Conservation (phyloP, 139 green algal genomes). For the Coccomyxa sp. region DNA sequence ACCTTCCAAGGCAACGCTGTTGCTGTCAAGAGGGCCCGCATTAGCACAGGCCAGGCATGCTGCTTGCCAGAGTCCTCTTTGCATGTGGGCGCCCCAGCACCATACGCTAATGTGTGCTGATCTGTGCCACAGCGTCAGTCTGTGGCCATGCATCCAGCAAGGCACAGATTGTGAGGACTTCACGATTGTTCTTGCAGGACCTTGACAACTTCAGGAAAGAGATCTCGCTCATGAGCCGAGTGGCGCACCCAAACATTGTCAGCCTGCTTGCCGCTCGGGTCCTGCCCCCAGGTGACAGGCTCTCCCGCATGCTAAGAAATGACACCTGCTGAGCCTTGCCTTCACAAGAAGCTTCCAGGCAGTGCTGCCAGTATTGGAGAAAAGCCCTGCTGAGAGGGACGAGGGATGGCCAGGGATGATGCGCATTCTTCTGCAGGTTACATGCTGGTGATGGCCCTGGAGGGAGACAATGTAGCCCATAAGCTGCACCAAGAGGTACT, state of each 20-base stretch:
- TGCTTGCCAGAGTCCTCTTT: no score
- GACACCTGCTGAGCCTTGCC: no score
- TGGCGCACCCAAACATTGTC: conserved; percentile 44
- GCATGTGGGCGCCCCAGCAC: background rate
- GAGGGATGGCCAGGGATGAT: no score
- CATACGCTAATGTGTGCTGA: background rate
- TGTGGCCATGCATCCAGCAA: background rate
- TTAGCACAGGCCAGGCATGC: conserved; percentile 15
- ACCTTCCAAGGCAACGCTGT: conserved; percentile 28
- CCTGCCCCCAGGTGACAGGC: conserved; percentile 72
- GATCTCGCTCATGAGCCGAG: conserved; percentile 41
- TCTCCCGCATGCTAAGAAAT: no score
- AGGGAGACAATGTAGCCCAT: conserved; percentile 35
- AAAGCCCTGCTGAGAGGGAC: no score
- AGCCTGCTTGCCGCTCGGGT: conserved; percentile 50
- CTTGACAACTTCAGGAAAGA: conserved; percentile 68
- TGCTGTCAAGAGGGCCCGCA: conserved; percentile 69
- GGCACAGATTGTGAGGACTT: background rate
- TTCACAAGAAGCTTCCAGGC: no score
- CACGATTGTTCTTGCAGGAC: no score
- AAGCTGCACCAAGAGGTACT: conserved; percentile 47
- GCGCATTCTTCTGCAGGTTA: conserved; percentile 24
- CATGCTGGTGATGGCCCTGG: conserved; percentile 59
- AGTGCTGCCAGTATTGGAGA: no score
- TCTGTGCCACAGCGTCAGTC: background rate